A percentile compares a stretch with the other conserved stretches of the same genome.
phyloP scores from a whole-genome alignment of 768 basidiomycete species.

The Lactarius sp. region DNA sequence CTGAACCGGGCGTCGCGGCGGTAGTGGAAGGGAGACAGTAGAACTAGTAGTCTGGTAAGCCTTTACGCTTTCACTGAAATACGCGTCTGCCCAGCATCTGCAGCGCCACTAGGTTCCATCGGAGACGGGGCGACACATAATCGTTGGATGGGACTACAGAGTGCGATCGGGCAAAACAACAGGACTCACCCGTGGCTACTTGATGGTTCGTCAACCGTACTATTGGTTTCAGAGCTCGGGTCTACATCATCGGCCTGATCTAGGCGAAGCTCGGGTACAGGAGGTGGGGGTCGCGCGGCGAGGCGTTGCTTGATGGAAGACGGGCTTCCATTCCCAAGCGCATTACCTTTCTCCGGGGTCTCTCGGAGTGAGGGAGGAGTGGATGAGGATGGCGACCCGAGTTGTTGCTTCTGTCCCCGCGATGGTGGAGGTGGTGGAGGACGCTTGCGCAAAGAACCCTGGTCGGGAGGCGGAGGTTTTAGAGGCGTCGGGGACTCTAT shows the following conservation, averaged over 20 bases:
- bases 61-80: background rate
- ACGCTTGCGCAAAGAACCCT: conserved; percentile 18
- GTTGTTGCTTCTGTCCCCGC: conserved; percentile 14
- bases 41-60: conserved; percentile 15
- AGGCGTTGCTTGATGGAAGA: conserved; percentile 20
- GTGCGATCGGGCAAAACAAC: background rate
- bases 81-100: background rate
- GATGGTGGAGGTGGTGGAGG: conserved; percentile 17
- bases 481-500: background rate
- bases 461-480: background rate
- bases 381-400: conserved; percentile 19
- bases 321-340: conserved; percentile 5
- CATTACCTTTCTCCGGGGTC: conserved; percentile 1
- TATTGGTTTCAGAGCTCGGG: background rate
- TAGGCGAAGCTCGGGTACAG: conserved; percentile 14
- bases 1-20: conserved; percentile 1
- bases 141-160: background rate
- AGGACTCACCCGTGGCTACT: conserved; percentile 6
- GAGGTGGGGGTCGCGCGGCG: conserved; percentile 12
- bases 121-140: background rate
- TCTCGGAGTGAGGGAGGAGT: conserved; percentile 11
- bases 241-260: background rate
- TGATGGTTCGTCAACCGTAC: background rate
- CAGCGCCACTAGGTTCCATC: background rate
- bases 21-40: background rate